Conservation (phyloP, 2,329 filamentous ascomycete genomes). For the Microsporum audouinii region DNA sequence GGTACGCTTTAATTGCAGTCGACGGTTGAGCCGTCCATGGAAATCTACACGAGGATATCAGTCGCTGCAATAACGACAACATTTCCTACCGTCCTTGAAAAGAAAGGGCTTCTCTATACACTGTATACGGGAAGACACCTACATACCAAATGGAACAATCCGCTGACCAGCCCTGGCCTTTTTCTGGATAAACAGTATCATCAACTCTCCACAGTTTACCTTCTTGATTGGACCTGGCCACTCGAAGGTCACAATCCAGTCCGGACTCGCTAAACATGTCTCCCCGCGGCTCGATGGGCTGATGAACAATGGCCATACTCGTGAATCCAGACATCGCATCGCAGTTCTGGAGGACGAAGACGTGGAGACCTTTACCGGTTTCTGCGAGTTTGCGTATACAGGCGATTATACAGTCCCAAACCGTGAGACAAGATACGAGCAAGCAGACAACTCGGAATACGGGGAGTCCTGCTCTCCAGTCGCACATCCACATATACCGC, state of each 20-base stretch:
- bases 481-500: slow-evolving; percentile 16
- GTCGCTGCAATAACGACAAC: neutral
- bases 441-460: neutral
- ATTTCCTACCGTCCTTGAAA: neutral
- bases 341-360: slow-evolving; percentile 38
- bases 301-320: slow-evolving; percentile 37
- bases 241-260: slow-evolving; percentile 38
- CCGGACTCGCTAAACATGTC: slow-evolving; percentile 34
- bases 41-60: neutral
- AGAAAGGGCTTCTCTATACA: neutral
- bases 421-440: slow-evolving; percentile 13
- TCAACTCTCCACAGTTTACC: slow-evolving; percentile 35
- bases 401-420: slow-evolving; percentile 35
- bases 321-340: slow-evolving; percentile 34
- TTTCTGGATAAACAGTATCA: slow-evolving; percentile 25
- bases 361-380: slow-evolving; percentile 39
- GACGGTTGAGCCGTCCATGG: neutral
- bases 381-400: slow-evolving; percentile 41
- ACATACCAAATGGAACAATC: neutral
- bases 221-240: slow-evolving; percentile 38
- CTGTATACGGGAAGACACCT: neutral
- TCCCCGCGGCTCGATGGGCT: slow-evolving; percentile 35
- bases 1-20: slow-evolving; percentile 18
- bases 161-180: slow-evolving; percentile 16
- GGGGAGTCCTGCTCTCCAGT: slow-evolving; percentile 8